Percentiles rank a stretch among this genome's conserved stretches.
These are phyloP conservation scores for Suhomyces wounanorum DNA, from an alignment of 1,139 yeast genomes.

Conservation along the genomic window DNA sequence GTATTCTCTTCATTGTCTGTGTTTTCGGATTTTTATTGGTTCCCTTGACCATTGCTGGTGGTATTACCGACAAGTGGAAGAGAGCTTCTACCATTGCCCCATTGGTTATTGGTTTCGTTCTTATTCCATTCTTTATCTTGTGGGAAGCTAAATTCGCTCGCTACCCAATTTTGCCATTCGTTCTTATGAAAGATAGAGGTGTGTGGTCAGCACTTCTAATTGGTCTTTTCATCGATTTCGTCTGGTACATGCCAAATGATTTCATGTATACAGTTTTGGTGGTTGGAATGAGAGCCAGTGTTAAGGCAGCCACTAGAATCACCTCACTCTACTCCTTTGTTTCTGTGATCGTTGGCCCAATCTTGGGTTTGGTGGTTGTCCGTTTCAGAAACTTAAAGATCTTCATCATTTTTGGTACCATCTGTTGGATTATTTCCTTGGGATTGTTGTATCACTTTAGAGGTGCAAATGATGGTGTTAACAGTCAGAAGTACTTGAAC, in stretches of 20 bases:
- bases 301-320: slow-evolving; percentile 66
- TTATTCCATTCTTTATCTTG: slow-evolving; percentile 52
- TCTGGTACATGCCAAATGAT: slow-evolving; percentile 70
- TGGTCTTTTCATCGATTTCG: slow-evolving; percentile 56
- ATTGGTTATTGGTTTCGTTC: slow-evolving; percentile 59
- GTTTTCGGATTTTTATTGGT: slow-evolving; percentile 60
- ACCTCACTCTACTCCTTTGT: slow-evolving; percentile 64
- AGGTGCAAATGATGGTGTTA: slow-evolving; percentile 49
- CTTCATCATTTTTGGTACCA: slow-evolving; percentile 58
- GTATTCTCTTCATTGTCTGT: slow-evolving; percentile 50
- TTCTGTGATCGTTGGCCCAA: slow-evolving; percentile 60
- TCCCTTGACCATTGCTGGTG: slow-evolving; percentile 59
- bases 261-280: slow-evolving; percentile 64
- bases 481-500: slow-evolving; percentile 27
- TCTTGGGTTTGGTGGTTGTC: slow-evolving; percentile 57
- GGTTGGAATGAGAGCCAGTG: slow-evolving; percentile 61
- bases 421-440: slow-evolving; percentile 57
- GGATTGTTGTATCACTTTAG: slow-evolving; percentile 62
- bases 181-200: slow-evolving; percentile 63
- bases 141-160: slow-evolving; percentile 57
- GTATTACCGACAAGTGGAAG: slow-evolving; percentile 51
- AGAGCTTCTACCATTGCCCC: slow-evolving; percentile 59
- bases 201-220: slow-evolving; percentile 54
- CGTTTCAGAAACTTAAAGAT: slow-evolving; percentile 56
- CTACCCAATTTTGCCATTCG: slow-evolving; percentile 60